Evolutionary conservation across 2,329 filamentous ascomycete genomes (phyloP).

Genomic region (Fusarium algeriense): DNA sequence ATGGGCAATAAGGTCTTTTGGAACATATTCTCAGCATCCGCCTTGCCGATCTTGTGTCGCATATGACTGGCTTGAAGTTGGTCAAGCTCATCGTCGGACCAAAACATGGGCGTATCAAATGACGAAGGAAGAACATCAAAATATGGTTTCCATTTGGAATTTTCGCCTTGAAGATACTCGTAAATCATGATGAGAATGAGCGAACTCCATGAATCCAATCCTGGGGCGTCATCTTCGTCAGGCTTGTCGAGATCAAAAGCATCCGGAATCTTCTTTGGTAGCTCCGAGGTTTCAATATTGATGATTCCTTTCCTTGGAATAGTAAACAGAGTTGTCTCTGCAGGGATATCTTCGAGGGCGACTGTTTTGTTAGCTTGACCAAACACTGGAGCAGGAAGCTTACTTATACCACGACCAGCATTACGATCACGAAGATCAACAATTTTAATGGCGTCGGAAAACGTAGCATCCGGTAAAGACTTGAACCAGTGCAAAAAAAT

Average conservation of each 20-base stretch:
- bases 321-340: slow-evolving; percentile 83
- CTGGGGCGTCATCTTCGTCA: slow-evolving; percentile 53
- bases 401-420: slow-evolving; percentile 69
- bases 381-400: slow-evolving; percentile 19
- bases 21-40: slow-evolving; percentile 78
- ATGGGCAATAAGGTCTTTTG: slow-evolving; percentile 64
- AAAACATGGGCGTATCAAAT: slow-evolving; percentile 94
- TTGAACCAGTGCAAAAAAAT: slow-evolving; percentile 68
- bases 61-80: slow-evolving; percentile 83
- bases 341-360: slow-evolving; percentile 74
- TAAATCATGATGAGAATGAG: slow-evolving; percentile 85
- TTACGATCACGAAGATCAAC: slow-evolving; percentile 63
- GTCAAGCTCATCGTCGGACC: slow-evolving; percentile 76
- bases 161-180: slow-evolving; percentile 70
- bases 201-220: slow-evolving; percentile 66
- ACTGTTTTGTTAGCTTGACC: slow-evolving; percentile 68
- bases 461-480: slow-evolving; percentile 63
- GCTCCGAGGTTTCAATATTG: slow-evolving; percentile 76
- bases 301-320: slow-evolving; percentile 81
- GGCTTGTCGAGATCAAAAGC: slow-evolving; percentile 60
- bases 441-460: slow-evolving; percentile 65
- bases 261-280: slow-evolving; percentile 68
- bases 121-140: slow-evolving; percentile 76
- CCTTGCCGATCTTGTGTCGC: slow-evolving; percentile 80
- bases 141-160: slow-evolving; percentile 82